Evolutionary conservation across 2,329 filamentous ascomycete species (phyloP), one percentile per base, ranked within the genome.

Genomic region (Penicillium freii): DNA sequence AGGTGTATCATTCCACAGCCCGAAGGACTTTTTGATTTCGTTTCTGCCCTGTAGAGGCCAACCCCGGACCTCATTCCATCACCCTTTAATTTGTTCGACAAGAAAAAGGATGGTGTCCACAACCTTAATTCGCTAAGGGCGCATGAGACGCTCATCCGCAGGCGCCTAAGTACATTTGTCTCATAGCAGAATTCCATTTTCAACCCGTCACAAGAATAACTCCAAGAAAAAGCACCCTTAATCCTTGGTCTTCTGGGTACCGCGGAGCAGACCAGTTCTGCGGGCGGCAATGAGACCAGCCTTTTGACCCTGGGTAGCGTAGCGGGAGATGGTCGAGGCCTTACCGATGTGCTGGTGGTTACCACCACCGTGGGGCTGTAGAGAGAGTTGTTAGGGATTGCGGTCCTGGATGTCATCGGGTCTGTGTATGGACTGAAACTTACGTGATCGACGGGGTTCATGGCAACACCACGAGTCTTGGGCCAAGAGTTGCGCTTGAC

Each of bases 321-420:
- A 96, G 81, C 94, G 89, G 73, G 91, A 96, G 83, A 99, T 99
- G 80, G 94, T 99, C 71, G 94, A 99, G 75, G 94, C 94, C 85
- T 99, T 97, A 90, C 94, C 92, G 78, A 97, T 97, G 83, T 99
- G 94, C 87, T 99, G 94, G 83, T 99, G 94, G 88, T 99, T 97
- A 96, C 94, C 93, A 91, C 89, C 90, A 90, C 90, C 90, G 88
- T 94, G 90, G 81, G 90, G 90, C 77, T 79, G 61, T 67, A 69
- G 51, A 67, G 51, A 64, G 51, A 60, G 56, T 47, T 33, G 64
- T 68, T 54, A 71, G 65, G 61, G 29, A 53, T 49, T 45, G 48
- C 57, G 34, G 21, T n/a, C 46, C n/a, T 33, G 19, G 27, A 52
- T 23, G 17, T 8, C 3, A 23, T 7, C 31, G 7, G 15, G 1